Conservation (phyloP, 257 asterid genomes). For the Lithospermum erythrorhizon region DNA sequence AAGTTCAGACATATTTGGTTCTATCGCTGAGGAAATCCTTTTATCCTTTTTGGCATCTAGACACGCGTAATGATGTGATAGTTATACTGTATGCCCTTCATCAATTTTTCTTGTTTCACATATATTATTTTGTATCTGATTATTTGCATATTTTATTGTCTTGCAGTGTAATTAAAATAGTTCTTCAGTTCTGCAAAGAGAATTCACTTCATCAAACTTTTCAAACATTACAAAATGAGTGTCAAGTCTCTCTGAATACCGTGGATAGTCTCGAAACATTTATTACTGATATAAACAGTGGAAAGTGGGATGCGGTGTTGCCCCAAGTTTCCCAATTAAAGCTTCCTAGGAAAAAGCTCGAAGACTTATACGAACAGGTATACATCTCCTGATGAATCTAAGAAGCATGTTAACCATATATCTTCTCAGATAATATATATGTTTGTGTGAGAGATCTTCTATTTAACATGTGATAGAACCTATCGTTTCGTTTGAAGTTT, state of each 20-base stretch:
- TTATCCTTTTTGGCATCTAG: too few species aligned
- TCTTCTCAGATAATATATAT: not conserved
- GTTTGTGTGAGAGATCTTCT: not conserved
- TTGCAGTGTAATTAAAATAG: constrained; percentile 88
- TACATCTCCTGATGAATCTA: constrained; percentile 6
- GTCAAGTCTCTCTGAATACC: constrained; percentile 92
- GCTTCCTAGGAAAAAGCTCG: constrained; percentile 83
- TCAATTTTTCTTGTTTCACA: too few species aligned
- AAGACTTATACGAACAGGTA: constrained; percentile 96
- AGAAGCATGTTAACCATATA: not conserved
- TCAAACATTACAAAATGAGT: constrained; percentile 81
- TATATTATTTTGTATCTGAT: not conserved
- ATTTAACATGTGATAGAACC: not conserved
- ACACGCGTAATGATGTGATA: not conserved
- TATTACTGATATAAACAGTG: constrained; percentile 79
- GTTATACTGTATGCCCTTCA: too few species aligned
- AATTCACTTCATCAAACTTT: constrained; percentile 86
- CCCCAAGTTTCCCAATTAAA: constrained; percentile 94
- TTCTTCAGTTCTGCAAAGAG: constrained; percentile 97
- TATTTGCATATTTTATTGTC: not conserved
- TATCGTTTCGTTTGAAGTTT: not conserved
- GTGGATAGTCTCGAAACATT: constrained; percentile 94
- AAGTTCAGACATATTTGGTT: too few species aligned
- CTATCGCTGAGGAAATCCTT: too few species aligned
- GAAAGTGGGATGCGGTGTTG: constrained; percentile 97